phyloP scores from a whole-genome alignment of 2,329 filamentous ascomycete species.

The Ceratocystis cacaofunesta region DNA sequence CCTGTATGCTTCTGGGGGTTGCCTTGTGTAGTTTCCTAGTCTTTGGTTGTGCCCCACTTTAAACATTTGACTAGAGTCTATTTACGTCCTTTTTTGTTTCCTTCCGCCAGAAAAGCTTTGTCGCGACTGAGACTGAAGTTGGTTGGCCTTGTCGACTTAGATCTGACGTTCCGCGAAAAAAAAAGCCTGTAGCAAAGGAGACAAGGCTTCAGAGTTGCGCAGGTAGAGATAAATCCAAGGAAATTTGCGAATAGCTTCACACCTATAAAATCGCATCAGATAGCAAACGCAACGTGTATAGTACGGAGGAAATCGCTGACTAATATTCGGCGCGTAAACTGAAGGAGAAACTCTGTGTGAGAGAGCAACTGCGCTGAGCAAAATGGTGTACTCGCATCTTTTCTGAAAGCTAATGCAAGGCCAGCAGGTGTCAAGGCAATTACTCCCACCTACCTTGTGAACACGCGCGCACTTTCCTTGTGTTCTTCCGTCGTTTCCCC shows the following conservation, averaged over 20 bases:
- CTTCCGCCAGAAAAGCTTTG: neutral
- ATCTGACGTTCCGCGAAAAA: constrained; percentile 1
- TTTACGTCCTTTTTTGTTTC: neutral
- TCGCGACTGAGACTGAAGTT: neutral
- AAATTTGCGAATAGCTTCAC: neutral
- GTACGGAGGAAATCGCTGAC: neutral
- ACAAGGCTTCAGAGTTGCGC: neutral
- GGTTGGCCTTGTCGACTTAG: neutral
- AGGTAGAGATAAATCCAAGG: neutral
- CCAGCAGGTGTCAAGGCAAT: neutral
- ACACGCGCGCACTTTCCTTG: constrained; percentile 3
- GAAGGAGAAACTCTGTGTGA: neutral
- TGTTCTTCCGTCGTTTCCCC: constrained; percentile 4
- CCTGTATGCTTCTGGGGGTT: too few relatives aligned
- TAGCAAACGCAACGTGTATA: neutral
- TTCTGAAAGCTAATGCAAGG: neutral
- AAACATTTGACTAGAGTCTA: neutral
- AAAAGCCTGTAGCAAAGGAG: neutral
- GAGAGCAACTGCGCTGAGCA: neutral
- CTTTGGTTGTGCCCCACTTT: neutral
- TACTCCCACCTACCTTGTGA: constrained; percentile 1
- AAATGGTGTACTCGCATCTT: neutral
- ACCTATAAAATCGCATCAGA: neutral
- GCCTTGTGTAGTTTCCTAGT: neutral
- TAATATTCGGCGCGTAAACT: neutral